Evolutionary conservation across 495 filamentous ascomycete species (phyloP).

Genomic region (Talaromyces proteolyticus): DNA sequence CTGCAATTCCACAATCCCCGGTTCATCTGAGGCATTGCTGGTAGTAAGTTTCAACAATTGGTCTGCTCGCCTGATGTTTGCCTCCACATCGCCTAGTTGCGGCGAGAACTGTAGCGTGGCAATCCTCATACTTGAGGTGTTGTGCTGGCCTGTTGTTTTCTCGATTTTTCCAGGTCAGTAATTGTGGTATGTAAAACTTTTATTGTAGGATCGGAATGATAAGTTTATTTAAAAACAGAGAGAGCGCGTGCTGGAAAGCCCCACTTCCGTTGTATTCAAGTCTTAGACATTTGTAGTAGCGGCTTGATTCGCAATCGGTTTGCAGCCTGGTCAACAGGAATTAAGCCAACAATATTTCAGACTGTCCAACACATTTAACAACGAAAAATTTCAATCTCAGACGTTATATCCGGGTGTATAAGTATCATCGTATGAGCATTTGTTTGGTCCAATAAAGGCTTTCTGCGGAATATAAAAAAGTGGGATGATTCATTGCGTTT

Average conservation of each 20-base stretch:
- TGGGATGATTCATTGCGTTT: no score
- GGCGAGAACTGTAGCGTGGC: slow-evolving; percentile 78
- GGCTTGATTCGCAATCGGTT: no score
- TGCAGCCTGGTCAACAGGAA: neutral
- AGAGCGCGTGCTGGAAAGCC: neutral
- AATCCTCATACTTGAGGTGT: slow-evolving; percentile 56
- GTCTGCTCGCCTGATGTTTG: slow-evolving; percentile 72
- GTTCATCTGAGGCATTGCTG: neutral
- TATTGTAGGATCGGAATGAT: neutral
- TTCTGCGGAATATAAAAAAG: no score
- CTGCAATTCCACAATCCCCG: slow-evolving; percentile 21
- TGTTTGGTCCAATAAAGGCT: no score
- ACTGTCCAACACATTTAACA: neutral
- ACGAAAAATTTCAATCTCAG: neutral
- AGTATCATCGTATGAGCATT: no score
- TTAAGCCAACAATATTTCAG: neutral
- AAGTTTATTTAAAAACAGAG: neutral
- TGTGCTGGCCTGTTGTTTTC: neutral
- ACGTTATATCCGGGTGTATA: no score
- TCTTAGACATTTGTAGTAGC: no score
- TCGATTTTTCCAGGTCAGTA: no score
- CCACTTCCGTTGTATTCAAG: no score
- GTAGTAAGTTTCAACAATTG: slow-evolving; percentile 47
- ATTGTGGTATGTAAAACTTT: no score
- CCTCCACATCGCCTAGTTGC: slow-evolving; percentile 64